A percentile compares a stretch with the other conserved stretches of the same genome.
phyloP scores from a whole-genome alignment of 495 filamentous ascomycete species.

The Xylaria bambusicola region DNA sequence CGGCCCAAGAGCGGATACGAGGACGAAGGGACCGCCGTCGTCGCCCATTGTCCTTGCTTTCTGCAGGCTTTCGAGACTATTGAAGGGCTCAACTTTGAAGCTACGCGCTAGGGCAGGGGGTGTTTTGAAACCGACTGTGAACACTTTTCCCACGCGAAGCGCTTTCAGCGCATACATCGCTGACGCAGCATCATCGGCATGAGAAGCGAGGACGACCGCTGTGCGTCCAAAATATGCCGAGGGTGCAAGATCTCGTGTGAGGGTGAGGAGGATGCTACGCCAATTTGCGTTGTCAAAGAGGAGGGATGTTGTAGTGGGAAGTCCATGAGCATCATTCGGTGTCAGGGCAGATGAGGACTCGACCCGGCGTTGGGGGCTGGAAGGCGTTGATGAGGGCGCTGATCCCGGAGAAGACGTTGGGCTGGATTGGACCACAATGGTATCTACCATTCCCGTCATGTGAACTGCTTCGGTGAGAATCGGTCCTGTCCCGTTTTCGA shows the following conservation, averaged over 20 bases:
- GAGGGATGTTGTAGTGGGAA: slow-evolving; percentile 50
- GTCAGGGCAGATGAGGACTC: slow-evolving; percentile 15
- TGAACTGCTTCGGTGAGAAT: slow-evolving; percentile 68
- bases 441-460: slow-evolving; percentile 77
- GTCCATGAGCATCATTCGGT: slow-evolving; percentile 19
- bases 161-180: slow-evolving; percentile 74
- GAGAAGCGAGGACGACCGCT: slow-evolving; percentile 69
- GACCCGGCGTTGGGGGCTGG: slow-evolving; percentile 36
- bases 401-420: slow-evolving; percentile 37
- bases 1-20: slow-evolving; percentile 74
- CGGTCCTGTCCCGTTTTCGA: slow-evolving; percentile 59
- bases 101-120: slow-evolving; percentile 62
- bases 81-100: slow-evolving; percentile 70
- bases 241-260: slow-evolving; percentile 78
- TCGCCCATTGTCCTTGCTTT: slow-evolving; percentile 51
- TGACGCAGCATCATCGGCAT: slow-evolving; percentile 69
- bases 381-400: slow-evolving; percentile 39
- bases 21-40: slow-evolving; percentile 70
- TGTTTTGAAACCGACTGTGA: slow-evolving; percentile 79
- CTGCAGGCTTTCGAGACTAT: slow-evolving; percentile 76
- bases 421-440: slow-evolving; percentile 62
- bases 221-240: slow-evolving; percentile 75
- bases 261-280: slow-evolving; percentile 79
- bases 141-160: slow-evolving; percentile 75
- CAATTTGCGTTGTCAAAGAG: slow-evolving; percentile 79